These are phyloP conservation scores for Sextonia rubra DNA, from an alignment of 164 flowering plant species.

Conservation along the genomic window DNA sequence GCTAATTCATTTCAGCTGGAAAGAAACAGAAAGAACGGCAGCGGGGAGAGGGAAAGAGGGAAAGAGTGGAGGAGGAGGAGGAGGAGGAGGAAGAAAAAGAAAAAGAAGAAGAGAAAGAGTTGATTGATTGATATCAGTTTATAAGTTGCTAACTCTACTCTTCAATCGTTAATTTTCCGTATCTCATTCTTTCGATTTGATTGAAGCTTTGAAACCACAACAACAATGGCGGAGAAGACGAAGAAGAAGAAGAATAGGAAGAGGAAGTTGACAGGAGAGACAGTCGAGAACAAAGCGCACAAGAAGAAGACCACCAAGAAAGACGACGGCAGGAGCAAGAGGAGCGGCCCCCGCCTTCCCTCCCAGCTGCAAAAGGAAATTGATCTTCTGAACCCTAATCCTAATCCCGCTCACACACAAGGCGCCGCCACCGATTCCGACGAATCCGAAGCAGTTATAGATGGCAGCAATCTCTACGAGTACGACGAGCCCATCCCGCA, in stretches of 20 bases:
- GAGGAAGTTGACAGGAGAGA: background rate
- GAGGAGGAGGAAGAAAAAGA: too few relatives aligned
- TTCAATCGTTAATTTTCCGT: too few relatives aligned
- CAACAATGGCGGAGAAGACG: background rate
- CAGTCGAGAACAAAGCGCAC: background rate
- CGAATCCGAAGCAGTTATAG: constrained; percentile 10
- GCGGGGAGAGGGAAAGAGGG: too few relatives aligned
- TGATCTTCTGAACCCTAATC: constrained; percentile 26
- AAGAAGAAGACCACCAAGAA: constrained; percentile 11
- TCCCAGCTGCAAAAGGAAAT: constrained; percentile 32
- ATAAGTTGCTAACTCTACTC: too few relatives aligned
- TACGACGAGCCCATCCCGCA: constrained; percentile 63
- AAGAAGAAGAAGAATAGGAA: background rate
- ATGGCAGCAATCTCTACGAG: constrained; percentile 53
- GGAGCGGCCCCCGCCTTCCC: constrained; percentile 61
- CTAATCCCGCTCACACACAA: constrained; percentile 4
- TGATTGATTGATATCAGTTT: too few relatives aligned
- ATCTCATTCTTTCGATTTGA: too few relatives aligned
- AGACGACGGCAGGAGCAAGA: constrained; percentile 12
- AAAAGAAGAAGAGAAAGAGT: too few relatives aligned
- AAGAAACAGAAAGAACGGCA: too few relatives aligned
- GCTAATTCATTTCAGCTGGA: too few relatives aligned
- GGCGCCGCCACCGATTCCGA: constrained; percentile 29
- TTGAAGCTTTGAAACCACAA: too few relatives aligned
- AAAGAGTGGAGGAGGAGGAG: too few relatives aligned